These are phyloP conservation scores for Paspalum notatum DNA, from an alignment of 176 grass and related monocot species.

Conservation along the genomic window DNA sequence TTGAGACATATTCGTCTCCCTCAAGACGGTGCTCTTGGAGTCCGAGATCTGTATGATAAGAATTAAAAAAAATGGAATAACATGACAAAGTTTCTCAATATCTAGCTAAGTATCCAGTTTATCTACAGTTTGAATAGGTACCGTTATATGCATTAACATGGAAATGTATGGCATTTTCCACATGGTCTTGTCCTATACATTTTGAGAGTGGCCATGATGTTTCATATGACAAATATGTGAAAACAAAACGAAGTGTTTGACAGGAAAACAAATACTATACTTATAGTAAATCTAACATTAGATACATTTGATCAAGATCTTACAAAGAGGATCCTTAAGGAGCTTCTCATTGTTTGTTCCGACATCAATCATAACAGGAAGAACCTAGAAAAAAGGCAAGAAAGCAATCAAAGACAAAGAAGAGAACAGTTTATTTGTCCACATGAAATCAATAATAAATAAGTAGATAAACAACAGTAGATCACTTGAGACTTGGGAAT, in stretches of 20 bases:
- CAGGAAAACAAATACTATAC: slow-evolving; percentile 5
- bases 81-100: slow-evolving; percentile 22
- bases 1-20: slow-evolving; percentile 91
- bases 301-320: slow-evolving; percentile 46
- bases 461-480: slow-evolving; percentile 3
- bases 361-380: slow-evolving; percentile 99
- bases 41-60: slow-evolving; percentile 61
- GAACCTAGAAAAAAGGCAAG: slow-evolving; percentile 63
- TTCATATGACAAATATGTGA: slow-evolving; percentile 1
- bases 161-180: slow-evolving; percentile 24
- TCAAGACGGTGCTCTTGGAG: slow-evolving; percentile 92
- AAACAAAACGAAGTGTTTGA: slow-evolving; percentile 6
- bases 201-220: slow-evolving; percentile 1
- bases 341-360: slow-evolving; percentile 98
- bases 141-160: slow-evolving; percentile 14
- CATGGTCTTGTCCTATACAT: background rate
- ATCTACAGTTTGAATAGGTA: slow-evolving; percentile 35
- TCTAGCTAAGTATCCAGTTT: slow-evolving; percentile 24
- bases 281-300: background rate
- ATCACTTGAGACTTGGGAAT: slow-evolving; percentile 22
- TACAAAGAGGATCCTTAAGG: slow-evolving; percentile 92
- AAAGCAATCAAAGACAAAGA: slow-evolving; percentile 18
- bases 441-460: background rate
- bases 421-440: slow-evolving; percentile 15
- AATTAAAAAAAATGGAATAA: slow-evolving; percentile 36